Percentiles rank a stretch among this genome's conserved stretches.
Evolutionary conservation across 2,329 filamentous ascomycete genomes (phyloP).

Genomic region (Nothomitra cinnamomea): DNA sequence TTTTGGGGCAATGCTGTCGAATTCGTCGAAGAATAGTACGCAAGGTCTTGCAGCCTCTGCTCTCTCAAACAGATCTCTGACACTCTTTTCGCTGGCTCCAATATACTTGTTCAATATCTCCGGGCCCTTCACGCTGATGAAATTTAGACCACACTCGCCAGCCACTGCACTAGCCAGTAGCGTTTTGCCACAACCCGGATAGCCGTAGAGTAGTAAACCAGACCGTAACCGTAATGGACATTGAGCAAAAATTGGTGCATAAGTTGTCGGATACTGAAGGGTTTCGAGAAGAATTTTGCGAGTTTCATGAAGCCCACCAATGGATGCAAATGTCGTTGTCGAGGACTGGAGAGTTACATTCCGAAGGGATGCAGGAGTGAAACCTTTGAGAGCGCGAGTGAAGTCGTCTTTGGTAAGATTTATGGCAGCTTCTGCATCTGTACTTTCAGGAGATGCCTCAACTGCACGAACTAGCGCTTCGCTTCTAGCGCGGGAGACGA

Average conservation of each 20-base stretch:
- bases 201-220: conserved; percentile 83
- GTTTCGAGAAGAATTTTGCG: conserved; percentile 88
- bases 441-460: conserved; percentile 26
- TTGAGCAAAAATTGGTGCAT: conserved; percentile 91
- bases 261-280: conserved; percentile 90
- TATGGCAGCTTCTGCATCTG: conserved; percentile 36
- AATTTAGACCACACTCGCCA: conserved; percentile 92
- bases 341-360: conserved; percentile 90
- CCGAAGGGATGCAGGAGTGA: conserved; percentile 84
- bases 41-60: conserved; percentile 83
- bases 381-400: conserved; percentile 67
- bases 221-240: conserved; percentile 90
- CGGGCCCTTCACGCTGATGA: conserved; percentile 94
- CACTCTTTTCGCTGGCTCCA: conserved; percentile 88
- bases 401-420: conserved; percentile 62
- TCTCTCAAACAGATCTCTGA: conserved; percentile 86
- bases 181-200: conserved; percentile 91
- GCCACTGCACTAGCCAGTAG: conserved; percentile 92
- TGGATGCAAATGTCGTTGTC: conserved; percentile 79
- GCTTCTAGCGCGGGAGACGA: conserved; percentile 75
- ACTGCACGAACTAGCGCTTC: conserved; percentile 84
- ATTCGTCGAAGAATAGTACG: conserved; percentile 96
- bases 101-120: conserved; percentile 99
- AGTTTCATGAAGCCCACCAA: conserved; percentile 75
- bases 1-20: conserved; percentile 94